Conservation (phyloP, 306 rosid genomes). For the Vicia villosa region DNA sequence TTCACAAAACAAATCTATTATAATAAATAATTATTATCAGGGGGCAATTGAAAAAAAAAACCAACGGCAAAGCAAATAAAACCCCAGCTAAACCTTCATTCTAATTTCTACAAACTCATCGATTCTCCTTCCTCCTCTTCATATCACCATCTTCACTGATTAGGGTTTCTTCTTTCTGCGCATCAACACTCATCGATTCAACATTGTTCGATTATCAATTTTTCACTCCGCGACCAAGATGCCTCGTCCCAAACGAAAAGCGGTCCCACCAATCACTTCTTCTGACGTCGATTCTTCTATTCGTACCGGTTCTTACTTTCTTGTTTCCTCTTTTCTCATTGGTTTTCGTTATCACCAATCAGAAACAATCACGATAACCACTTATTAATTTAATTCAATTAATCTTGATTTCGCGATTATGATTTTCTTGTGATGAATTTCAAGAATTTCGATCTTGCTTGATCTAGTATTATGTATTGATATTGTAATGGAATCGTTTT, state of each 20-base stretch:
- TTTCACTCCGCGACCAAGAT: slow-evolving; percentile 31
- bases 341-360: slow-evolving; percentile 35
- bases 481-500: neutral
- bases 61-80: neutral
- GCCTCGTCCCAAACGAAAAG: slow-evolving; percentile 73
- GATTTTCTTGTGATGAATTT: slow-evolving; percentile 24
- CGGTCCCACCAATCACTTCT: slow-evolving; percentile 47
- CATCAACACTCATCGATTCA: neutral
- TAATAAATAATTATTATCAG: too few species aligned
- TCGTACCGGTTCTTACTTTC: slow-evolving; percentile 53
- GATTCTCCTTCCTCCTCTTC: neutral
- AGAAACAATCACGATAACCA: neutral
- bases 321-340: slow-evolving; percentile 7
- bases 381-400: neutral
- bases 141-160: neutral
- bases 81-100: slow-evolving; percentile 5
- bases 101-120: neutral
- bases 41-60: too few species aligned
- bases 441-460: slow-evolving; percentile 3
- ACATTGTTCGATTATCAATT: slow-evolving; percentile 29
- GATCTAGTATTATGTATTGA: neutral
- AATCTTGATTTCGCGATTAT: neutral
- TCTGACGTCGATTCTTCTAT: slow-evolving; percentile 51
- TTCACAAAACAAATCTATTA: too few species aligned
- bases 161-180: neutral